Conservation (phyloP, 129 eudicot species). For the Daucus carota region DNA sequence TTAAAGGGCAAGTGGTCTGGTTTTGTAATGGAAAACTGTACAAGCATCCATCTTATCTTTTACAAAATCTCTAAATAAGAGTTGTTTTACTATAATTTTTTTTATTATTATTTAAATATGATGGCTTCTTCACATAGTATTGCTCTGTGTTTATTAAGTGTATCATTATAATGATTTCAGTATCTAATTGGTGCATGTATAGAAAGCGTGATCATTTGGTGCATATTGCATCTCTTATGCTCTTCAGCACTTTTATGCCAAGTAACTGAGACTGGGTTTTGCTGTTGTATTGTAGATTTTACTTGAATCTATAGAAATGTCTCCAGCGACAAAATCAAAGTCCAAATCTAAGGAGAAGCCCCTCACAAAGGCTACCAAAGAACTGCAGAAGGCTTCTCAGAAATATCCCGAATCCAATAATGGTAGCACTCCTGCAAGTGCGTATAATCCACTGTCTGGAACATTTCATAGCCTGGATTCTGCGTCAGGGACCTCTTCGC, state of each 20-base stretch:
- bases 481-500: slow-evolving; percentile 9
- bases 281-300: slow-evolving; percentile 20
- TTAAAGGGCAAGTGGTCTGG: not conserved
- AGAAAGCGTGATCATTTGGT: not conserved
- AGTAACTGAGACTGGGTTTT: not conserved
- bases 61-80: not conserved
- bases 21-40: not conserved
- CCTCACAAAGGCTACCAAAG: slow-evolving; percentile 18
- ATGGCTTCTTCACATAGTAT: not conserved
- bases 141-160: not conserved
- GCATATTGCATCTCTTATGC: not conserved
- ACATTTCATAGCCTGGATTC: slow-evolving; percentile 31
- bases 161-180: not conserved
- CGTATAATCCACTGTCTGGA: slow-evolving; percentile 30
- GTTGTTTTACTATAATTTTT: not conserved
- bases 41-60: not conserved
- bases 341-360: slow-evolving; percentile 32
- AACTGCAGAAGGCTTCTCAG: slow-evolving; percentile 25
- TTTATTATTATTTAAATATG: not conserved
- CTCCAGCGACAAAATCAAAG: slow-evolving; percentile 44
- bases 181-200: not conserved
- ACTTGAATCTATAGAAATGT: slow-evolving; percentile 28
- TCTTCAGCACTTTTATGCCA: not conserved
- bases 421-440: slow-evolving; percentile 23
- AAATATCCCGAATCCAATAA: slow-evolving; percentile 19